These are phyloP conservation scores for Paramecium tetraurelia DNA, from an alignment of 73 alveolate species.

Conservation along the genomic window DNA sequence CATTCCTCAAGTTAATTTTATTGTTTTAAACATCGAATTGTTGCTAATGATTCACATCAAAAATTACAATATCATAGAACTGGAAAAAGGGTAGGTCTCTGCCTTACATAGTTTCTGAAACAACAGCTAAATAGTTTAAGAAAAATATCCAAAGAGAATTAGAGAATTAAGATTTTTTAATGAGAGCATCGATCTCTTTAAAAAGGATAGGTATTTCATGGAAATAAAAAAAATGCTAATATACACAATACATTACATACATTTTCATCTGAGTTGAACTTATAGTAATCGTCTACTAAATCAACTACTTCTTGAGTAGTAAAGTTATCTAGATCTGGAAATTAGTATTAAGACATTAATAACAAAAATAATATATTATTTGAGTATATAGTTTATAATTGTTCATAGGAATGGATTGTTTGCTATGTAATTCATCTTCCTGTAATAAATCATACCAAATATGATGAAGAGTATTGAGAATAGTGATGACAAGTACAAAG, in stretches of 20 bases:
- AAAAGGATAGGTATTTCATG: not conserved
- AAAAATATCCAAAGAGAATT: not conserved
- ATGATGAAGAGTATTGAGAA: not conserved
- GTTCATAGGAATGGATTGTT: conserved; percentile 7
- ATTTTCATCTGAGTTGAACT: not conserved
- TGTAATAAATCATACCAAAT: not conserved
- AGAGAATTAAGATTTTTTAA: not conserved
- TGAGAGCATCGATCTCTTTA: not conserved
- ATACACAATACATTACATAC: not conserved
- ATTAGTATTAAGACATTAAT: not conserved
- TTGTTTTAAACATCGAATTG: not conserved
- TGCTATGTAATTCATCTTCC: conserved; percentile 6
- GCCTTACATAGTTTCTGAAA: not conserved
- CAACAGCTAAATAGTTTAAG: not conserved
- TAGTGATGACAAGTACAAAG: not conserved
- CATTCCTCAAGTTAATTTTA: not conserved
- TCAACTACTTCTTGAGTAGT: not conserved
- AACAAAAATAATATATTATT: not conserved
- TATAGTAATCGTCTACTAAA: not conserved
- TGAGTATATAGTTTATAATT: not conserved
- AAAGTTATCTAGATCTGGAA: not conserved
- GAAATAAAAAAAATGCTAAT: not conserved
- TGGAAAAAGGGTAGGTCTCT: not conserved
- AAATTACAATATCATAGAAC: not conserved
- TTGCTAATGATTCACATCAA: not conserved